phyloP scores from a whole-genome alignment of 306 rosid genomes.

The Spatholobus suberectus region DNA sequence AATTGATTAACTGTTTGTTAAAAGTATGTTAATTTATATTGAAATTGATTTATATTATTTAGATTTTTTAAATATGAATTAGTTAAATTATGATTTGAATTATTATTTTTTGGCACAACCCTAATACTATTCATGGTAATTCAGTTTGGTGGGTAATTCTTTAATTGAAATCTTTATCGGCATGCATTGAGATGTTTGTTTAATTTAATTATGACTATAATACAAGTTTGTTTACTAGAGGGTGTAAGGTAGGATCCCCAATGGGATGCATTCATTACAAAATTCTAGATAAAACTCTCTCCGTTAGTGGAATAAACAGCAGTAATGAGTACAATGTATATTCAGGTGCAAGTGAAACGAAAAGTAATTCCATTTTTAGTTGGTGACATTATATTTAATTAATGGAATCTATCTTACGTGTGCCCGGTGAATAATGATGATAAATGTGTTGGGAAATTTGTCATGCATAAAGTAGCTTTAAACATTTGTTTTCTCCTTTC shows the following conservation, averaged over 20 bases:
- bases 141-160: background rate
- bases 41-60: background rate
- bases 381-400: background rate
- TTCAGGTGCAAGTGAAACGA: background rate
- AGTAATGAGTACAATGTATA: background rate
- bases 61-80: background rate
- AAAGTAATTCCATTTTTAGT: conserved; percentile 12
- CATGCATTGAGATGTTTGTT: conserved; percentile 3
- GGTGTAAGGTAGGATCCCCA: background rate
- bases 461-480: background rate
- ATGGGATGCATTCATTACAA: background rate
- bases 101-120: background rate
- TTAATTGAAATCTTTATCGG: background rate
- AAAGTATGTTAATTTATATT: background rate
- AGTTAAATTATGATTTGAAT: background rate
- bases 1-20: background rate
- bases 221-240: background rate
- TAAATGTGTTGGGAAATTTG: background rate
- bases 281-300: background rate
- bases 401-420: conserved; percentile 20
- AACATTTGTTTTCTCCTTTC: background rate
- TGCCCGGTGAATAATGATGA: background rate
- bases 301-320: background rate
- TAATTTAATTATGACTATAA: background rate
- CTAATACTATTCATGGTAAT: background rate